Evolutionary conservation across 2,329 filamentous ascomycete species (phyloP), one percentile per base, ranked within the genome.

Genomic region (Paecilomyces formosus): DNA sequence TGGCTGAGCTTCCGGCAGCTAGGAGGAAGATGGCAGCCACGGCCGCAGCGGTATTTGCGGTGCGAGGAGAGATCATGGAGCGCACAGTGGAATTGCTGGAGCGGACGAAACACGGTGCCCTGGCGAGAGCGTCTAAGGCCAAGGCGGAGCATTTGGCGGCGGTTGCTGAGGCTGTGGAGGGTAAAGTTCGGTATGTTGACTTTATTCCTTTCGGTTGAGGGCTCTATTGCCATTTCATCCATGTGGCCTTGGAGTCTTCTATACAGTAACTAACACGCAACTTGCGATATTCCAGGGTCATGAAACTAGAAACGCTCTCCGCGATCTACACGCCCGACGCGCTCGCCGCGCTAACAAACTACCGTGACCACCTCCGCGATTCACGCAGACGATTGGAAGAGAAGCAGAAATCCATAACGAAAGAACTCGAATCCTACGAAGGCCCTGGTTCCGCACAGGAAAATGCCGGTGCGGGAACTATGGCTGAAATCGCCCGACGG

Each of bases 41-140:
- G 1, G 73, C 72, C 13, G 69, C 72, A 11, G 65, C 63, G 49
- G 68, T 77, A 11, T 60, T 76, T 35, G 67, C 67, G 4, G 61
- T 62, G 21, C 70, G 70, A 18, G 66, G 72, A 6, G 65, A 63
- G 49, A 62, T 75, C 12, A 62, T 76, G 33, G 73, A 76, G 64
- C 67, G 69, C 18, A 72, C 67, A 49, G 65, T 76, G 49, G 65
- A 72, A n/a, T 64, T 76, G n/a, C 62, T 78, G 39, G 74, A 76
- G 59, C 66, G 74, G 54, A 71, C 65, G 24, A 75, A 76, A 57
- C 72, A 76, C 60, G 74, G 74, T 21, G 68, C 66, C 18, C 55
- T 74, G 50, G 67, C 69, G 52, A 65, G 72, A 56, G 73, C 67
- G 56, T 71, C 66, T 22, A 74, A 68, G 59, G 73, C 73, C 3